Percentiles rank a stretch among this genome's conserved stretches.
Evolutionary conservation across 768 basidiomycete species (phyloP).

Genomic region (Leccinum barrowsii): DNA sequence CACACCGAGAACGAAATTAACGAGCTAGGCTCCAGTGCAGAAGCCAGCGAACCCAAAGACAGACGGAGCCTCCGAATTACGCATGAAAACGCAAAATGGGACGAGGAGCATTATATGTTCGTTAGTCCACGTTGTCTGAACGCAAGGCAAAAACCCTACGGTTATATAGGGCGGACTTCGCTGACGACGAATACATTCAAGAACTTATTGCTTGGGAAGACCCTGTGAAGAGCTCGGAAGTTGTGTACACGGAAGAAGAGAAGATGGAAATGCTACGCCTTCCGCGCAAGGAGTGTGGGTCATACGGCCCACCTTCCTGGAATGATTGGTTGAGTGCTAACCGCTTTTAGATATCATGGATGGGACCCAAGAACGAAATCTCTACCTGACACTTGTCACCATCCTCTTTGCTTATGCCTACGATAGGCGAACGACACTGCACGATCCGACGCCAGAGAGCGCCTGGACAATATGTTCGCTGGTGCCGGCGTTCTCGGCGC

Average conservation of each 20-base stretch:
- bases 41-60: slow-evolving; percentile 48
- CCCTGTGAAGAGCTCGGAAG: slow-evolving; percentile 40
- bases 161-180: slow-evolving; percentile 68
- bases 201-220: slow-evolving; percentile 67
- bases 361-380: slow-evolving; percentile 48
- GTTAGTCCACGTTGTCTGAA: slow-evolving; percentile 21
- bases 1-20: slow-evolving; percentile 81
- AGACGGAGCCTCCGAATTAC: slow-evolving; percentile 50
- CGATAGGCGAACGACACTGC: slow-evolving; percentile 72
- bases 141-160: slow-evolving; percentile 2
- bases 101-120: slow-evolving; percentile 83
- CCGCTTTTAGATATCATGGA: slow-evolving; percentile 56
- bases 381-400: slow-evolving; percentile 68
- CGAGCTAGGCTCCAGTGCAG: slow-evolving; percentile 68
- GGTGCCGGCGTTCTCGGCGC: slow-evolving; percentile 76
- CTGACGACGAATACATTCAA: slow-evolving; percentile 71
- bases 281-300: slow-evolving; percentile 51
- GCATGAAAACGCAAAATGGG: slow-evolving; percentile 77
- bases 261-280: slow-evolving; percentile 59
- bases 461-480: slow-evolving; percentile 80
- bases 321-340: neutral
- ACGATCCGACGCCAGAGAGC: slow-evolving; percentile 83
- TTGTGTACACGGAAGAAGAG: slow-evolving; percentile 70
- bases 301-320: neutral
- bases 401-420: slow-evolving; percentile 81